Evolutionary conservation across 2,329 filamentous ascomycete species (phyloP).

Genomic region (Colletotrichum cuscutae): DNA sequence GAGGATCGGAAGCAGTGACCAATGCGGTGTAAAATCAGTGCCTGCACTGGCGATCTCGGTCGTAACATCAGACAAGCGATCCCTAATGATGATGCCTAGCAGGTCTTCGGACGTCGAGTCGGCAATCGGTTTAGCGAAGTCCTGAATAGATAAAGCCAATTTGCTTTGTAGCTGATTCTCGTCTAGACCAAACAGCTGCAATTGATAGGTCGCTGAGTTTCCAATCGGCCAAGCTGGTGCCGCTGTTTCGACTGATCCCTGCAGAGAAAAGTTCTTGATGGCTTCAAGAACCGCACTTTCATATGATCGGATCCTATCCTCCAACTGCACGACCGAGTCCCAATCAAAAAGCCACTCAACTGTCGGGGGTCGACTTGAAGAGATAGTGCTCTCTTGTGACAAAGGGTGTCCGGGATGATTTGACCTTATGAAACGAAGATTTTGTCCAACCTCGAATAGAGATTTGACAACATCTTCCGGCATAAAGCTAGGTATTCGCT

Average conservation of each 20-base stretch:
- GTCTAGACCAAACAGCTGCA: slow-evolving; percentile 61
- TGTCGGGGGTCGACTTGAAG: slow-evolving; percentile 61
- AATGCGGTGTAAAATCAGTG: slow-evolving; percentile 60
- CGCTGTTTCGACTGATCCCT: neutral
- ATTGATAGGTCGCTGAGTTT: slow-evolving; percentile 35
- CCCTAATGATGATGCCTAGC: slow-evolving; percentile 38
- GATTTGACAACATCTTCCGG: slow-evolving; percentile 73
- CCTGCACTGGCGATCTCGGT: slow-evolving; percentile 26
- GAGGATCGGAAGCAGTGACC: slow-evolving; percentile 71
- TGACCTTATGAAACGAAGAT: slow-evolving; percentile 75
- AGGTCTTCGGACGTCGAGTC: slow-evolving; percentile 37
- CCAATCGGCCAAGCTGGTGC: neutral
- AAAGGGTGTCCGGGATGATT: slow-evolving; percentile 80
- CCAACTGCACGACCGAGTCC: slow-evolving; percentile 73
- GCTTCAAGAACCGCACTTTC: slow-evolving; percentile 53
- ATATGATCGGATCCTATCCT: slow-evolving; percentile 66
- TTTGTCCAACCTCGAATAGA: slow-evolving; percentile 85
- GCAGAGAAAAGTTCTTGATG: slow-evolving; percentile 38
- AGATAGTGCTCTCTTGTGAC: slow-evolving; percentile 60
- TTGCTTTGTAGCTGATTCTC: slow-evolving; percentile 57
- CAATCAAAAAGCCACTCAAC: slow-evolving; percentile 79
- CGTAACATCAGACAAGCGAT: slow-evolving; percentile 44
- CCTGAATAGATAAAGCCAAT: slow-evolving; percentile 61
- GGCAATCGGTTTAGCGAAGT: slow-evolving; percentile 50
- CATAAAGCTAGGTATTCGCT: slow-evolving; percentile 78